Evolutionary conservation across 2,329 filamentous ascomycete species (phyloP), one percentile per base, ranked within the genome.

Genomic region (Mariannaea elegans): DNA sequence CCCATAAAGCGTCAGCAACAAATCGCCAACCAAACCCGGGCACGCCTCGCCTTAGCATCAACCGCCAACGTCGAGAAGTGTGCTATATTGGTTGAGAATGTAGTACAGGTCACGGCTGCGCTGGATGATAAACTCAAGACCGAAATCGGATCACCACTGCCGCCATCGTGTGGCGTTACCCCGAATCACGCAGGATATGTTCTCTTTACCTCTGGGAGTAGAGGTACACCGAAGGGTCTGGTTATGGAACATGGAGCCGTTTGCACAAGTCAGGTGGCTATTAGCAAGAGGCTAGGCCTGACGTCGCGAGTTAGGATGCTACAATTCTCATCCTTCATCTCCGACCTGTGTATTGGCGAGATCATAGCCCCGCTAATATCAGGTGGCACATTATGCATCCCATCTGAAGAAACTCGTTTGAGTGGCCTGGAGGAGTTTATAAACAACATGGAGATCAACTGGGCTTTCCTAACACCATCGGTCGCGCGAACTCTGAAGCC

Each of bases 131-230:
- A 27, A 2, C 59, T 56, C 8, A 52, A 18, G 24, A 3, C 23
- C 6, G 23, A 47, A 1, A 21, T 46, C 1, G 36, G 54, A 5
- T 29, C 19, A 42, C 23, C 12, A 6, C 7, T 32, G 32, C 10
- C 45, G 9, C 39, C 45, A 18, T 7, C 23, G 14, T 21, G 23
- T n/a, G 7, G 24, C n/a, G n/a, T 60, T 12, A 10, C 3, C 2
- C 6, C 29, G 0, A 19, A 63, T 1, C 27, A 59, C 4, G 55
- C 65, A 0, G 61, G 63, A 0, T 64, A 69, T 7, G 41, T 64
- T 6, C 63, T 71, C 5, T 71, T 61, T 18, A 71, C 68, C 3
- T 71, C 67, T 0, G 69, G 69, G 3, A 71, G 68, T 6, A 71
- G 68, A 0, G 68, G 69, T 19, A 63, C 39, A 7, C 64, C 69